Conservation (phyloP, 2,329 filamentous ascomycete species). For the Trichoderma gracile region DNA sequence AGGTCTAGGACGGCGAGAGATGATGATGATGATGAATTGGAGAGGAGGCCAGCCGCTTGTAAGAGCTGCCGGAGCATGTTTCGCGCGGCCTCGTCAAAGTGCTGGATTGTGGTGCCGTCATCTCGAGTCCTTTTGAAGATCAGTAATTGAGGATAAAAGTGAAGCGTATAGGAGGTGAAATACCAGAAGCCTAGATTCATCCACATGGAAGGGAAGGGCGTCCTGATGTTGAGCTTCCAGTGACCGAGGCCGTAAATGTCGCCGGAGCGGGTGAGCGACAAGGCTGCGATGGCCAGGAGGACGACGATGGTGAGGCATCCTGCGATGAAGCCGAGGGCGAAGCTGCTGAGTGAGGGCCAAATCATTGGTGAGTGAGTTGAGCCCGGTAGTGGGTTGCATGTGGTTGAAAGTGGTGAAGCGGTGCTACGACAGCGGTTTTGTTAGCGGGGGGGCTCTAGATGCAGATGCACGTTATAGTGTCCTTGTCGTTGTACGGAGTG, state of each 20-base stretch:
- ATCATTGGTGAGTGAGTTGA: too few relatives aligned
- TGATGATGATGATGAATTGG: neutral
- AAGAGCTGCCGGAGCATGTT: neutral
- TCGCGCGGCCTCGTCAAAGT: constrained; percentile 51
- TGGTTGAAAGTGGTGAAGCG: too few relatives aligned
- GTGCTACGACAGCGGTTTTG: too few relatives aligned
- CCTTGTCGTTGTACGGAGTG: too few relatives aligned
- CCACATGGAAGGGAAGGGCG: constrained; percentile 56
- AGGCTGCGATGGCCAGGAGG: neutral
- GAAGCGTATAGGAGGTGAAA: too few relatives aligned
- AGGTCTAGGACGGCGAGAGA: constrained; percentile 50
- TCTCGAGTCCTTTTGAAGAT: constrained; percentile 34
- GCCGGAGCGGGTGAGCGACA: neutral
- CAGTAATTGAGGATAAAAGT: too few relatives aligned
- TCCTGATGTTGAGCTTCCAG: constrained; percentile 54
- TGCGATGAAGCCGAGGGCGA: neutral
- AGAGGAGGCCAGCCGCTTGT: neutral
- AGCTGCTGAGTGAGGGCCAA: neutral
- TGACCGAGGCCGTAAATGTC: constrained; percentile 54
- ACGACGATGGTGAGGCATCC: neutral
- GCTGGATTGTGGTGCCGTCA: constrained; percentile 36
- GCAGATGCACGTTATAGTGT: too few relatives aligned
- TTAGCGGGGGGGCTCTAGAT: too few relatives aligned
- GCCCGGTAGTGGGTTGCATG: too few relatives aligned
- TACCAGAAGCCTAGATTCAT: constrained; percentile 64